These are phyloP conservation scores for Apiotrichum gamsii DNA, from an alignment of 1,284 basidiomycete species.

Conservation along the genomic window DNA sequence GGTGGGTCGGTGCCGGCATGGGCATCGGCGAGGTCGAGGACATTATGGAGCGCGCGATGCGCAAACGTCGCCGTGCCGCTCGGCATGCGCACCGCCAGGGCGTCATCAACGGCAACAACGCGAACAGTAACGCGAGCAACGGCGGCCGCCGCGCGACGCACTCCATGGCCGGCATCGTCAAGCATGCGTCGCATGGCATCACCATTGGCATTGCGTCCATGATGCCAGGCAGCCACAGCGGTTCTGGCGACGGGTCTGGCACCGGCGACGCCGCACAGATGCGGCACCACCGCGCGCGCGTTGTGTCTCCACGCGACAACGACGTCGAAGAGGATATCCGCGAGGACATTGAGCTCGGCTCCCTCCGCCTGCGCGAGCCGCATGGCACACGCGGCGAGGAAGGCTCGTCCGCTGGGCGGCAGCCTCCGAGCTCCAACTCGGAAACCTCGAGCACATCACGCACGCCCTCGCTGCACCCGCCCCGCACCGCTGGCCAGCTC, in stretches of 20 bases:
- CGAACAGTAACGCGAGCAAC: not conserved
- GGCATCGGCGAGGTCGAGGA: constrained; percentile 51
- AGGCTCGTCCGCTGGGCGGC: constrained; percentile 6
- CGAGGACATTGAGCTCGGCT: constrained; percentile 11
- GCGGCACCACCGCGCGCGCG: not conserved
- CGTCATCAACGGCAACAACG: constrained; percentile 17
- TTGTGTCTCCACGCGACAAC: constrained; percentile 7
- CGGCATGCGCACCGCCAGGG: constrained; percentile 10
- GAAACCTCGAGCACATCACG: constrained; percentile 43
- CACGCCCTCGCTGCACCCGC: constrained; percentile 40
- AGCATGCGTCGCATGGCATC: constrained; percentile 8
- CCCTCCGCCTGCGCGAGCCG: constrained; percentile 11
- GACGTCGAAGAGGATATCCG: constrained; percentile 6
- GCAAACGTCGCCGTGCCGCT: constrained; percentile 35
- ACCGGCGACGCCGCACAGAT: too few species aligned
- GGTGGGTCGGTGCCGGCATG: constrained; percentile 92
- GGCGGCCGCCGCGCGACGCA: not conserved
- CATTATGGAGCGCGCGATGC: constrained; percentile 43
- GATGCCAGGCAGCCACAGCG: constrained; percentile 1
- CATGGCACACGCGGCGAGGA: not conserved
- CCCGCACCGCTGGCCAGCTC: constrained; percentile 29
- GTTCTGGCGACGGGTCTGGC: not conserved
- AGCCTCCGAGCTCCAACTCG: constrained; percentile 25
- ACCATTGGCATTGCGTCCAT: constrained; percentile 7
- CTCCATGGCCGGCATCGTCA: constrained; percentile 8